Evolutionary conservation across 2,329 filamentous ascomycete genomes (phyloP).

Genomic region (Elsinoe perseae): DNA sequence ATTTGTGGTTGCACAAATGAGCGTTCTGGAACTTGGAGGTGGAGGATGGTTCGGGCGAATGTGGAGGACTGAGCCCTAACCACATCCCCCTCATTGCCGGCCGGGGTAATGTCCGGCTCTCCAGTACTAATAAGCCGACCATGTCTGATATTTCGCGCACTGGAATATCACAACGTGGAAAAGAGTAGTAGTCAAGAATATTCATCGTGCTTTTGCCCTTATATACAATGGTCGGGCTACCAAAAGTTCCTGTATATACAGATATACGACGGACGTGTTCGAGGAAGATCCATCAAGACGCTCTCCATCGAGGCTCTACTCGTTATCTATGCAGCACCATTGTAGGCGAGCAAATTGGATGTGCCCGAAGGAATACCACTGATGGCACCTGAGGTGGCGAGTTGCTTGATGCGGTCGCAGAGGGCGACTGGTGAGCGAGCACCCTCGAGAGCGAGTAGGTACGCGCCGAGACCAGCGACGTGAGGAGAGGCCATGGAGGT

Average conservation of each 20-base stretch:
- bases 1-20: neutral
- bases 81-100: neutral
- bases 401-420: slow-evolving; percentile 15
- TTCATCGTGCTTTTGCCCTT: slow-evolving; percentile 5
- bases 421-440: neutral
- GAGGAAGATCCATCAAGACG: neutral
- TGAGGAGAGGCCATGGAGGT: slow-evolving; percentile 62
- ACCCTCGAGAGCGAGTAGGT: slow-evolving; percentile 31
- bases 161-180: neutral
- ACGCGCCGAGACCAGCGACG: slow-evolving; percentile 60
- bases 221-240: slow-evolving; percentile 4
- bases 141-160: neutral
- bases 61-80: neutral
- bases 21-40: neutral
- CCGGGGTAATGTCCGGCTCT: no score
- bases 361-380: slow-evolving; percentile 10
- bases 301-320: neutral
- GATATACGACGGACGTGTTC: neutral
- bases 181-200: neutral
- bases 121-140: neutral
- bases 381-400: slow-evolving; percentile 15
- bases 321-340: slow-evolving; percentile 11
- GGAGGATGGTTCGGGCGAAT: neutral
- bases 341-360: slow-evolving; percentile 18
- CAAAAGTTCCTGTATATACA: neutral